Evolutionary conservation across 1,139 yeast species (phyloP).

Genomic region (Yamadazyma epiphylla): DNA sequence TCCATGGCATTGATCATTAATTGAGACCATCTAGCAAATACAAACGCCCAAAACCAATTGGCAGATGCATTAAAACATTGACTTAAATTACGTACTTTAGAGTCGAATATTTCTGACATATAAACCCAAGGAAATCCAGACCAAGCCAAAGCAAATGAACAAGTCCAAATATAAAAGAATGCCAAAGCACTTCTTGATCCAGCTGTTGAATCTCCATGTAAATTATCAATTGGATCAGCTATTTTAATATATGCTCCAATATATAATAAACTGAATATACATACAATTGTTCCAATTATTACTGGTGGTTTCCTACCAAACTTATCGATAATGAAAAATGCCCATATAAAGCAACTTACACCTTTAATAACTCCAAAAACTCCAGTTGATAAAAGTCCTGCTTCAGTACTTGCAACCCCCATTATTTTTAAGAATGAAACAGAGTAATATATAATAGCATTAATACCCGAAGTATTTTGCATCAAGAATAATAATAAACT

Average conservation of each 20-base stretch:
- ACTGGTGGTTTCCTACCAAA: constrained; percentile 48
- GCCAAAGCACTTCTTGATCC: constrained; percentile 51
- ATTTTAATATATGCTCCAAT: constrained; percentile 47
- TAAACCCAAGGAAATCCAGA: constrained; percentile 50
- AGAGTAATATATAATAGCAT: constrained; percentile 32
- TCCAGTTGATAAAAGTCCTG: constrained; percentile 56
- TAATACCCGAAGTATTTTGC: constrained; percentile 34
- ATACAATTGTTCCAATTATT: constrained; percentile 36
- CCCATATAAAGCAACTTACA: constrained; percentile 38
- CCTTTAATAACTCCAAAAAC: constrained; percentile 53
- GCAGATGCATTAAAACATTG: constrained; percentile 44
- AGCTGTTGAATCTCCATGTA: constrained; percentile 9
- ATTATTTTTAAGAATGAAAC: constrained; percentile 29
- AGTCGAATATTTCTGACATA: constrained; percentile 43
- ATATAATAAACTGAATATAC: constrained; percentile 48
- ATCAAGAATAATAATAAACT: constrained; percentile 27
- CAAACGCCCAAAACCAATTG: constrained; percentile 50
- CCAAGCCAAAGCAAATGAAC: constrained; percentile 41
- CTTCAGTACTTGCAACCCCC: constrained; percentile 27
- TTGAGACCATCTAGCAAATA: constrained; percentile 44
- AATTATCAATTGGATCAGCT: constrained; percentile 26
- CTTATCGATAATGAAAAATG: constrained; percentile 42
- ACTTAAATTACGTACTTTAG: constrained; percentile 37
- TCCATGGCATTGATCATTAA: constrained; percentile 38
- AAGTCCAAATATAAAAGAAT: constrained; percentile 45